Evolutionary conservation across 371 early-diverging fungal genomes (phyloP), one percentile per base, ranked within the genome.

Genomic region (Rhizopus arrhizus): DNA sequence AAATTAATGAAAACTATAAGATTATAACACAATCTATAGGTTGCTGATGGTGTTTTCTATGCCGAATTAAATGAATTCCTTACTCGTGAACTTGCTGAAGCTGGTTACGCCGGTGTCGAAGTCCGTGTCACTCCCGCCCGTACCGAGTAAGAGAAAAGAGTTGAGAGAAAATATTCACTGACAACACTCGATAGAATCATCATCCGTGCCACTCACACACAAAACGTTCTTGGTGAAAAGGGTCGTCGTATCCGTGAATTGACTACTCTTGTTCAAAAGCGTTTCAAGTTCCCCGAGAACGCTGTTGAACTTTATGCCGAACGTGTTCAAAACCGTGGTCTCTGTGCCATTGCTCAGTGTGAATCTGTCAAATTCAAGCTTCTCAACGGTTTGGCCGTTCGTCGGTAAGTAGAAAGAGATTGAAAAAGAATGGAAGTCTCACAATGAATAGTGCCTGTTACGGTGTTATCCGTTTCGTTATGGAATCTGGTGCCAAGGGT

Each of bases 401-500:
- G 98, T 80, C 91, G 59, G 59, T 58, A 83, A 83, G 81, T 58
- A 34, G 69, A 31, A 3, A 31, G 13, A 13, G 12, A 35, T 8
- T 6, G 22, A 42, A 28, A 28, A 32, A n/a, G 32, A 2, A 43
- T 41, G 41, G 15, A 13, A 13, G 7, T 22, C 16, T 31, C 5
- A 5, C 6, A 8, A 35, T 47, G 22, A 47, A n/a, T 15, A 58
- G 99, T 70, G 99, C 98, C 45, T 94, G 95, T 82, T 95, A 98
- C 88, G 91, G 94, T 84, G 97, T 98, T 58, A 88, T 99, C 72
- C 96, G 99, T 73, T 95, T 94, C 85, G 93, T 95, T 70, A 98
- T 97, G 95, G 96, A 96, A 83, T 92, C 96, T 72, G 99, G 99
- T 68, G 99, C 98, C 78, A 98, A 98, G 89, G 99, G 99, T 78